A percentile compares a stretch with the other conserved stretches of the same genome.
Conservation (phyloP, 805 yeast species). For the Clavispora carvajalis region DNA sequence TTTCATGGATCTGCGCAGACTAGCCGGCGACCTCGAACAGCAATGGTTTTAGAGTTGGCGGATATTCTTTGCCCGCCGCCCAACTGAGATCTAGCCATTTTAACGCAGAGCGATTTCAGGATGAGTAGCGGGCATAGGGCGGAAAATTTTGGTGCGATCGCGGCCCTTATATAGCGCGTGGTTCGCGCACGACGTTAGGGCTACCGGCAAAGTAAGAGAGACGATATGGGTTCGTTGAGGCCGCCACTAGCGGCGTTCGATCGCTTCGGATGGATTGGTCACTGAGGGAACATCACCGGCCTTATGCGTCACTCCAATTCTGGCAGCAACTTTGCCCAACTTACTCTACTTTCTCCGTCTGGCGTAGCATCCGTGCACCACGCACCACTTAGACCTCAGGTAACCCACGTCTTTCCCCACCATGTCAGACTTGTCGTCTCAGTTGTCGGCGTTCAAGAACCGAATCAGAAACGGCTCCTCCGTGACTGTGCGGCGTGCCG, state of each 20-base stretch:
- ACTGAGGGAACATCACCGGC: too few species aligned
- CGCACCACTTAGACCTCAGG: not conserved
- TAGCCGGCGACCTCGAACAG: constrained; percentile 86
- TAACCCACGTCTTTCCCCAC: not conserved
- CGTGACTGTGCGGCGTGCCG: constrained; percentile 23
- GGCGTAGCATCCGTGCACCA: not conserved
- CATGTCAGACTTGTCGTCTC: constrained; percentile 37
- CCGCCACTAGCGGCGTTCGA: too few species aligned
- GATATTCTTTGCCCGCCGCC: not conserved
- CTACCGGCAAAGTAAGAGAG: too few species aligned
- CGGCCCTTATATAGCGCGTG: not conserved
- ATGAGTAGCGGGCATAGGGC: not conserved
- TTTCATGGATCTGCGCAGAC: constrained; percentile 80
- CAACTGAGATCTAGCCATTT: constrained; percentile 1
- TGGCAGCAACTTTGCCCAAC: too few species aligned
- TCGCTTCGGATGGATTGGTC: too few species aligned
- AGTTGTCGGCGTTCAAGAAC: constrained; percentile 42
- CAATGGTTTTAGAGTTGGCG: constrained; percentile 95
- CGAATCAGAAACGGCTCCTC: constrained; percentile 42
- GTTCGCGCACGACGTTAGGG: constrained; percentile 6
- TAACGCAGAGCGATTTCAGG: not conserved
- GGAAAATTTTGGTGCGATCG: not conserved
- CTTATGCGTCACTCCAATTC: too few species aligned
- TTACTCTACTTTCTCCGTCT: not conserved
- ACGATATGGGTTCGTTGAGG: too few species aligned